Base-by-base conservation (phyloP, 2,329 filamentous ascomycete species). In the Aspergillus nomiae region DNA sequence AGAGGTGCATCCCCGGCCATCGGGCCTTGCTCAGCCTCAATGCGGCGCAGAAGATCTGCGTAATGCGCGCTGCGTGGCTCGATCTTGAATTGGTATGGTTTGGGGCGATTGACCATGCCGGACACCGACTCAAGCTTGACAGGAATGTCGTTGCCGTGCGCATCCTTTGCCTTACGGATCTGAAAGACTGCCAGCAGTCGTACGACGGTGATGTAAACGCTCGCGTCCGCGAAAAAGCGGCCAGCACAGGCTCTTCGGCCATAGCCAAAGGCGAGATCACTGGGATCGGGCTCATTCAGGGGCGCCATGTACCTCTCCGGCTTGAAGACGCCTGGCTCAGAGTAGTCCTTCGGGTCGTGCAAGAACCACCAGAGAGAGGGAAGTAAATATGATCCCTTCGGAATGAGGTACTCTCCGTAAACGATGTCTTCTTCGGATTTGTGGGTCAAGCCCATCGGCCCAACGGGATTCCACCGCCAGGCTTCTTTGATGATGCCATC, bases 121-220 rank as follows among this genome's bases (percentile, higher is more conserved):
- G 78, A 54, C 63, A 72, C 66, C 48, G 79, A 79, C 34, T 74
- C 67, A 0, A 78, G 50, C 19, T 71, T 68, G 0, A 77, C 74
- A 30, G 36, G 36, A 21, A 58, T 58, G 8, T 58, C 56, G 36
- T 46, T 46, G 4, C 38, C 56, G 14, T 58, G 2, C 3, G 77
- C 78, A 0, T 83, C 67, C 14, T 74, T 73, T 24, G 67, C 64
- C 63, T 82, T 82, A 26, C 65, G 62, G 21, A 85, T 73, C 5
- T 77, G 68, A 56, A 86, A 86, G 0, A 79, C 80, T 0, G 84
- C 77, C 0, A 87, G 71, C 0, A 76, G 70, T 28, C 81, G 81
- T 0, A 77, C 80, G 24, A 81, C 74, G n/a, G 67, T 79, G 9
- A 81, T 64, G 61, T 76, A 82, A 1, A 82, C 32, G 0, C 75